Base-by-base conservation (phyloP, 2,329 filamentous ascomycete genomes). In the Trichoderma cornu-damae region DNA sequence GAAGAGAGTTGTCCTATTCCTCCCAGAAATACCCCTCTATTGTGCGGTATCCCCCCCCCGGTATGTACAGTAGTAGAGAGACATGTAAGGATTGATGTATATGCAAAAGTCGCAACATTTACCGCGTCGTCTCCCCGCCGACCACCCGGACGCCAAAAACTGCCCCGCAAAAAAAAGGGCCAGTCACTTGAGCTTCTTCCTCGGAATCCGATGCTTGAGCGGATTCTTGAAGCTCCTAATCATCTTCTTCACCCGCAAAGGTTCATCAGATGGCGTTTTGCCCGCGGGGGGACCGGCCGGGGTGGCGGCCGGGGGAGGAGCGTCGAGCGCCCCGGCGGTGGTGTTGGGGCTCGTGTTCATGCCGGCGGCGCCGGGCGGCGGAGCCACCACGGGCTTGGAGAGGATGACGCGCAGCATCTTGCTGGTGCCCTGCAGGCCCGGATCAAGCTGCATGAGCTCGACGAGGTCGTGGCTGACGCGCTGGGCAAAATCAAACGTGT, bases 381-480 rank as follows among this genome's bases (percentile, higher is more conserved):
- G 8, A 3, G 54, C 38, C 5, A 38, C 44, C 4, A 53, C 26
- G 20, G 58, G 54, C 48, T 57, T 60, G 24, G 40, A 44, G 5
- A 60, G 43, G 6, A 60, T 60, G 18, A 47, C 42, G 8, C 58
- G 58, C 34, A 60, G 54, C 58, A 60, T 60, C 42, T 58, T 60
- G 54, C 58, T 60, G 24, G 51, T 60, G 34, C 58, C 58, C 26
- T 60, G 58, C 20, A 48, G 56, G 32, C 56, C 56, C 11, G 56
- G 56, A 7, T 44, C 55, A 2, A 51, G 46, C 53, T 60, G 61
- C 63, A 65, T 64, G 53, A 66, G 52, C 43, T 66, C 66, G 35
- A 62, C 62, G 11, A 66, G 65, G 35, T 72, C 69, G 34, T 64
- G 67, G 47, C 68, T 65, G 2, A 64, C 63, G 12, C 66, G 65